Evolutionary conservation across 2,329 filamentous ascomycete species (phyloP).

Genomic region (Canariomyces notabilis): DNA sequence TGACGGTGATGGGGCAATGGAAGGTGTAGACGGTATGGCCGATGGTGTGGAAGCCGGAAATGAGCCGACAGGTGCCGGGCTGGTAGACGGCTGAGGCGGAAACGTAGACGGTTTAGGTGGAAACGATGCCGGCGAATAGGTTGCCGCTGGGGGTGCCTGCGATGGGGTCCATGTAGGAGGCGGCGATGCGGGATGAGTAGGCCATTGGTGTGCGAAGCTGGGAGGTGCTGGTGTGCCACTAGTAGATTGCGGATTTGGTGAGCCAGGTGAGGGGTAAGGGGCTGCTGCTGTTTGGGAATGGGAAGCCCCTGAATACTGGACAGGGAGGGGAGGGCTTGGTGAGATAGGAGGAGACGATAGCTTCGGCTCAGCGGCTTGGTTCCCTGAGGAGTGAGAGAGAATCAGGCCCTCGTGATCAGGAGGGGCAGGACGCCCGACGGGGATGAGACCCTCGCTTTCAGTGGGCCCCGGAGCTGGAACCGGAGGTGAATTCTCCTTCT

Average conservation of each 20-base stretch:
- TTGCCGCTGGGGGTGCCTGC: neutral
- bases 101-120: constrained; percentile 3
- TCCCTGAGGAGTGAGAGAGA: neutral
- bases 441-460: constrained; percentile 13
- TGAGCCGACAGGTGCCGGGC: neutral
- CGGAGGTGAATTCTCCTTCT: neutral
- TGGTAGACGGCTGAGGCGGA: neutral
- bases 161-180: too few species aligned
- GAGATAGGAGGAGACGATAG: neutral
- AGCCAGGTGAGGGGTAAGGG: neutral
- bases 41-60: constrained; percentile 5
- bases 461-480: neutral
- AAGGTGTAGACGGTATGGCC: constrained; percentile 11
- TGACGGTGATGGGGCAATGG: neutral
- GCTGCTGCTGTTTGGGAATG: neutral
- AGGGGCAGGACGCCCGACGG: constrained; percentile 8
- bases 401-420: constrained; percentile 17
- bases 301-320: neutral
- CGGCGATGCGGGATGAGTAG: neutral
- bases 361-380: neutral
- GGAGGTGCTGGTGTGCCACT: neutral
- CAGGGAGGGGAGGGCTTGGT: neutral
- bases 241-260: neutral
- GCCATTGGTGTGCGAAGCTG: neutral
- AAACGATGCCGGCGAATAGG: constrained; percentile 14